A percentile compares a stretch with the other conserved stretches of the same genome.
These are phyloP conservation scores for Chenopodium berlandieri DNA, from an alignment of 148 eudicot genomes.

Conservation along the genomic window DNA sequence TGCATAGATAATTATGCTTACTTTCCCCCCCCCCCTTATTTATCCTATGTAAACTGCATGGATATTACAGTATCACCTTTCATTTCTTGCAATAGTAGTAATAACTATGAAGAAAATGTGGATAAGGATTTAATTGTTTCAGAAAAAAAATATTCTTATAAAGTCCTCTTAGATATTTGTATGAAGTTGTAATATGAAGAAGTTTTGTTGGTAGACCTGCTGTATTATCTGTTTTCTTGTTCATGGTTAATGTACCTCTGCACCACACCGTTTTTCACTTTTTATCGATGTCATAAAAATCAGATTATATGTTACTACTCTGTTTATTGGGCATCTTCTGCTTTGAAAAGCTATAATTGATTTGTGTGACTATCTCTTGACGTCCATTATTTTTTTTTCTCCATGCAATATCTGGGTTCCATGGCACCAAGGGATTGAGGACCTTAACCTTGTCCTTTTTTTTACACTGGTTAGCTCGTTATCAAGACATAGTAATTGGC, in stretches of 20 bases:
- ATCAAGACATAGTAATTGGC: neutral
- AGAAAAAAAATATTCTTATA: no score
- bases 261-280: neutral
- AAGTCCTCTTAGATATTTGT: no score
- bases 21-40: neutral
- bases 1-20: neutral
- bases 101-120: neutral
- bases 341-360: neutral
- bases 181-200: neutral
- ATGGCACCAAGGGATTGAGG: neutral
- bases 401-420: neutral
- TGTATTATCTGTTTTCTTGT: neutral
- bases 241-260: neutral
- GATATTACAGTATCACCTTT: neutral
- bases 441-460: neutral
- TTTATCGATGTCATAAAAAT: no score
- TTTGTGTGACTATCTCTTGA: neutral
- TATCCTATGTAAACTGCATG: neutral
- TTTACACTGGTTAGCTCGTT: neutral
- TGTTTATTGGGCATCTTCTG: neutral
- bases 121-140: neutral
- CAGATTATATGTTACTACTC: neutral
- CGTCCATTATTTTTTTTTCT: neutral
- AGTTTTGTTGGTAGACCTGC: neutral
- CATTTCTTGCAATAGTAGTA: neutral